Percentiles rank a stretch among this genome's conserved stretches.
phyloP scores from a whole-genome alignment of 345 rosid genomes.

The Citrus medica region DNA sequence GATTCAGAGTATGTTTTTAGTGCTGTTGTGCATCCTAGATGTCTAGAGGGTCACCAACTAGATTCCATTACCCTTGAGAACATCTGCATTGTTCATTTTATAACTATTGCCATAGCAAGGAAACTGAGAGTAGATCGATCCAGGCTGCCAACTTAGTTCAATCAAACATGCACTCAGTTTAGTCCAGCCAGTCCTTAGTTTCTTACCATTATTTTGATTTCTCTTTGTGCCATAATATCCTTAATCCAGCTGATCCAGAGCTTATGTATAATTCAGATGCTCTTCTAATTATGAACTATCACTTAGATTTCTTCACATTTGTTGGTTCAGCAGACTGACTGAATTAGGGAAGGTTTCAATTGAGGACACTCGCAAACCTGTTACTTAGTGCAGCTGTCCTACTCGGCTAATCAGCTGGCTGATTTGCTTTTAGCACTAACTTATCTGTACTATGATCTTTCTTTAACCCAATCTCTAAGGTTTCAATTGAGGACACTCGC shows the following conservation, averaged over 20 bases:
- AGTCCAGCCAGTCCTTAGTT: neutral
- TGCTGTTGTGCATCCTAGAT: neutral
- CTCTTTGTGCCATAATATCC: neutral
- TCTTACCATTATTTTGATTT: neutral
- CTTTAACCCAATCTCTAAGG: too few relatives aligned
- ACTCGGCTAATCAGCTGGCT: too few relatives aligned
- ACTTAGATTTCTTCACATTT: neutral
- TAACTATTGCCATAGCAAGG: neutral
- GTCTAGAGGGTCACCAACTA: neutral
- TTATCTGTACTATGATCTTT: too few relatives aligned
- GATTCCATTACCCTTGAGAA: neutral
- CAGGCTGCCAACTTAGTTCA: neutral
- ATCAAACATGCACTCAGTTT: neutral
- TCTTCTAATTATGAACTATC: neutral
- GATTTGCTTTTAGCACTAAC: too few relatives aligned
- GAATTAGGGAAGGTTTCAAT: neutral
- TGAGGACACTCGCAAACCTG: too few relatives aligned
- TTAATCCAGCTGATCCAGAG: neutral
- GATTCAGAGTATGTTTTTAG: neutral
- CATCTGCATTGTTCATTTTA: neutral
- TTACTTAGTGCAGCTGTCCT: too few relatives aligned
- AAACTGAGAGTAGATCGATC: neutral
- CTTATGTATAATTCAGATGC: neutral
- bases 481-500: too few relatives aligned
- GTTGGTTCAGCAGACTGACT: neutral